Evolutionary conservation across 768 basidiomycete genomes (phyloP).

Genomic region (Phylloporus arenicola): DNA sequence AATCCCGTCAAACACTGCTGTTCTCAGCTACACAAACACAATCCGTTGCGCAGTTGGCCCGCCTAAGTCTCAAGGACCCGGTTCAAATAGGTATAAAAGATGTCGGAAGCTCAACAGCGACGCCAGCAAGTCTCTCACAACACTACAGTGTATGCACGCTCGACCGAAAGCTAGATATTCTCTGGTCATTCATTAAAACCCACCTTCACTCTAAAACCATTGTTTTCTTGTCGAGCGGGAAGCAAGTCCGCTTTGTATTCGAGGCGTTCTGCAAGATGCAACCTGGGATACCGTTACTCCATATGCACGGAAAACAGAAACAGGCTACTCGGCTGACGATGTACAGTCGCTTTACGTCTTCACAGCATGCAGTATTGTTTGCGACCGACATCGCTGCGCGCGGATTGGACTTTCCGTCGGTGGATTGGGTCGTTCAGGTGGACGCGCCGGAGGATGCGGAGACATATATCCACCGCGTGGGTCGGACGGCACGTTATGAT

Average conservation of each 20-base stretch:
- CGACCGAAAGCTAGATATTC: slow-evolving; percentile 82
- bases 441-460: slow-evolving; percentile 97
- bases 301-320: slow-evolving; percentile 95
- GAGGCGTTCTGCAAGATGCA: slow-evolving; percentile 96
- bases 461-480: slow-evolving; percentile 96
- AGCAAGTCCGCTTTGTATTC: slow-evolving; percentile 95
- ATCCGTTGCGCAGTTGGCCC: slow-evolving; percentile 81
- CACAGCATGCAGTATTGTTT: slow-evolving; percentile 80
- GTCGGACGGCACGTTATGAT: slow-evolving; percentile 91
- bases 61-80: slow-evolving; percentile 82
- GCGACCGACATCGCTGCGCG: slow-evolving; percentile 96
- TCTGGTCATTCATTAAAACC: slow-evolving; percentile 93
- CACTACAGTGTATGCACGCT: slow-evolving; percentile 81
- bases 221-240: slow-evolving; percentile 92
- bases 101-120: slow-evolving; percentile 40
- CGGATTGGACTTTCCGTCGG: slow-evolving; percentile 91
- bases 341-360: slow-evolving; percentile 78
- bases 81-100: slow-evolving; percentile 62
- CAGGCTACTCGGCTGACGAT: slow-evolving; percentile 81
- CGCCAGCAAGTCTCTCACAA: slow-evolving; percentile 79
- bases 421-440: slow-evolving; percentile 95
- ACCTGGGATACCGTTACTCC: slow-evolving; percentile 87
- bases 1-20: slow-evolving; percentile 87
- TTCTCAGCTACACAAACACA: slow-evolving; percentile 97
- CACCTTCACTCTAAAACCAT: slow-evolving; percentile 89